Conservation (phyloP, 2,329 filamentous ascomycete species). For the Diplodia intermedia region DNA sequence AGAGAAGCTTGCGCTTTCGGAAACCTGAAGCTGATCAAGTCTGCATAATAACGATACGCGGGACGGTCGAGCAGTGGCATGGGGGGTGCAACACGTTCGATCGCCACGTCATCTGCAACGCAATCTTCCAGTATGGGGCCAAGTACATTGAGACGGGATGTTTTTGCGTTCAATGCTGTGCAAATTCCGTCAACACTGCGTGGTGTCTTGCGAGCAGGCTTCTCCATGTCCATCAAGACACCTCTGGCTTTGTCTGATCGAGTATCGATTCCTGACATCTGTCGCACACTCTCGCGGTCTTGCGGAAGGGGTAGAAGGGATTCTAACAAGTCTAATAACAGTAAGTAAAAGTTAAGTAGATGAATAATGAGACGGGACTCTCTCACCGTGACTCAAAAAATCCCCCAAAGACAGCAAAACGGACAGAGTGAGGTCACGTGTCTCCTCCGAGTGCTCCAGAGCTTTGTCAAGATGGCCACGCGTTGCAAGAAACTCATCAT, state of each 20-base stretch:
- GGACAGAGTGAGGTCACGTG: slow-evolving; percentile 29
- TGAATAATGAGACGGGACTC: no score
- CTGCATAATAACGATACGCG: slow-evolving; percentile 37
- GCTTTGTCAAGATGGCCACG: slow-evolving; percentile 28
- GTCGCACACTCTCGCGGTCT: slow-evolving; percentile 16
- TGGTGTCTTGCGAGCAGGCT: not conserved
- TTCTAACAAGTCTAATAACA: not conserved
- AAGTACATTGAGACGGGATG: slow-evolving; percentile 29
- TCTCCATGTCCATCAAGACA: not conserved
- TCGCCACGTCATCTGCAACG: slow-evolving; percentile 6
- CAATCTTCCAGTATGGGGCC: slow-evolving; percentile 29
- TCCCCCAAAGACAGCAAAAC: slow-evolving; percentile 28
- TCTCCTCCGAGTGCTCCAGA: slow-evolving; percentile 27
- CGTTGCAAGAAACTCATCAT: slow-evolving; percentile 26
- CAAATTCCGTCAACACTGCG: slow-evolving; percentile 5
- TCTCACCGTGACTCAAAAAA: slow-evolving; percentile 25
- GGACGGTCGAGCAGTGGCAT: slow-evolving; percentile 22
- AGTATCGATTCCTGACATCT: slow-evolving; percentile 4
- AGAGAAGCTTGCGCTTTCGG: slow-evolving; percentile 33
- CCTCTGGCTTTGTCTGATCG: not conserved
- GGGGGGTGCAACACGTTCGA: slow-evolving; percentile 21
- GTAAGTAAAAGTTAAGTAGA: not conserved
- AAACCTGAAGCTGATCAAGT: slow-evolving; percentile 36
- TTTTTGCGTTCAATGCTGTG: slow-evolving; percentile 11
- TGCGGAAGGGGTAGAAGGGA: not conserved